Percentiles rank a stretch among this genome's conserved stretches.
phyloP scores from a whole-genome alignment of 169 alveolate species.

The Eimeria acervulina region DNA sequence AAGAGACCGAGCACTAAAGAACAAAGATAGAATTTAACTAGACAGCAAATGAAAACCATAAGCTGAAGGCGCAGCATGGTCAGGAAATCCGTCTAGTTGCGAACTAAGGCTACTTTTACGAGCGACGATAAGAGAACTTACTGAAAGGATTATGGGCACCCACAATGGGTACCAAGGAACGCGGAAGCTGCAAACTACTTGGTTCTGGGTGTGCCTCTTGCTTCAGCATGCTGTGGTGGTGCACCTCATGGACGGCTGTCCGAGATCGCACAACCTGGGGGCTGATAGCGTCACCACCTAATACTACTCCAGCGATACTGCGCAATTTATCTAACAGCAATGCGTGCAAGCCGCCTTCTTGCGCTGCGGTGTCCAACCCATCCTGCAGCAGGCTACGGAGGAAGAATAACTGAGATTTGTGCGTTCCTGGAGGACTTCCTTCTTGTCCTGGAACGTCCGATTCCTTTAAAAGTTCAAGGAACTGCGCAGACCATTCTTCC shows the following conservation, averaged over 20 bases:
- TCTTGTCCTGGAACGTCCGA: constrained; percentile 15
- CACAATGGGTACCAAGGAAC: constrained; percentile 42
- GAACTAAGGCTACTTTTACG: not conserved
- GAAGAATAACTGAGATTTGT: constrained; percentile 41
- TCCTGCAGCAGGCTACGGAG: not conserved
- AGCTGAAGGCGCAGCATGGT: not conserved
- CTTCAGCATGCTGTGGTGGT: not conserved
- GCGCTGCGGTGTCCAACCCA: not conserved
- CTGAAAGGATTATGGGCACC: constrained; percentile 66
- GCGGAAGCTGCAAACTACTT: constrained; percentile 9
- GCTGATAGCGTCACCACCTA: constrained; percentile 47
- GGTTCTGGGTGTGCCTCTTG: not conserved
- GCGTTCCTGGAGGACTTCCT: constrained; percentile 18
- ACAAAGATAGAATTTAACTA: not conserved
- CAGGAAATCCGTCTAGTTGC: not conserved
- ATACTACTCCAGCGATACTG: constrained; percentile 27
- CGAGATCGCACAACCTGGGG: constrained; percentile 9
- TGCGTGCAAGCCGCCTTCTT: not conserved
- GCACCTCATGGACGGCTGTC: constrained; percentile 12
- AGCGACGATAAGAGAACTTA: not conserved
- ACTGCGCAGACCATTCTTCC: constrained; percentile 20
- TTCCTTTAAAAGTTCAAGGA: not conserved
- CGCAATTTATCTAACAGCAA: constrained; percentile 36
- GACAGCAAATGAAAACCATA: not conserved
- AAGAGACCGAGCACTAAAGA: constrained; percentile 55